Base-by-base conservation (phyloP, 23 red algal species). In the Gracilariopsis chorda region DNA sequence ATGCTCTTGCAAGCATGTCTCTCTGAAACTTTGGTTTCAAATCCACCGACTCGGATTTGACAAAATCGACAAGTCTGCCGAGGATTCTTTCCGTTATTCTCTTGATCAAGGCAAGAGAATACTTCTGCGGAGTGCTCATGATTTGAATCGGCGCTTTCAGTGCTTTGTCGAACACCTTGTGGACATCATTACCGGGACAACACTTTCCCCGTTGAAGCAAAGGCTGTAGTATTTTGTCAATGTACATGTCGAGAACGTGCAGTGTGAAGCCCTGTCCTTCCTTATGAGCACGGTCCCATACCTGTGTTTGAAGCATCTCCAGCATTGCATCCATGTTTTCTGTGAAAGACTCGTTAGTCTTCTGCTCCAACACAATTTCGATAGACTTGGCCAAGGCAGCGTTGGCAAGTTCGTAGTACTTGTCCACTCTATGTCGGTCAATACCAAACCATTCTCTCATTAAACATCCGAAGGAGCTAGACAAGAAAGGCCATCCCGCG, bases 401-500 rank as follows among this genome's bases (percentile, higher is more conserved):
- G 28, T 69, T 85, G 13, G 82, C 52, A 42, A 93, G 90, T 56
- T 86, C 80, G 73, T 93, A 93, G 51, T 77, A 93, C 90, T 93
- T 93, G 33, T 93, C 79, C 6, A 93, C 83, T 10, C 90, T 78
- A 72, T 87, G 80, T 47, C 79, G 69, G 25, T 93, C 90, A 80
- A 93, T 74, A 17, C 90, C 90, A 85, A 56, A 72, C 90, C 90
- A 93, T 55, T 93, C 90, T 28, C 90, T 40, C 41, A 93, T 77
- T 27, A 93, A 43, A 33, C 90, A 93, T 30, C 37, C 85, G 43
- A 85, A 68, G 35, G 72, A 53, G 1, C 58, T 43, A n/a, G 51
- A 27, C 33, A 93, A 52, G 60, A 83, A 93, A 32, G 40, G 36
- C 90, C 68, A 79, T 27, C 90, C 90, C 14, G 48, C 79, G 20